Base-by-base conservation (phyloP, 106 monocot genomes). In the Gastrodia elata region DNA sequence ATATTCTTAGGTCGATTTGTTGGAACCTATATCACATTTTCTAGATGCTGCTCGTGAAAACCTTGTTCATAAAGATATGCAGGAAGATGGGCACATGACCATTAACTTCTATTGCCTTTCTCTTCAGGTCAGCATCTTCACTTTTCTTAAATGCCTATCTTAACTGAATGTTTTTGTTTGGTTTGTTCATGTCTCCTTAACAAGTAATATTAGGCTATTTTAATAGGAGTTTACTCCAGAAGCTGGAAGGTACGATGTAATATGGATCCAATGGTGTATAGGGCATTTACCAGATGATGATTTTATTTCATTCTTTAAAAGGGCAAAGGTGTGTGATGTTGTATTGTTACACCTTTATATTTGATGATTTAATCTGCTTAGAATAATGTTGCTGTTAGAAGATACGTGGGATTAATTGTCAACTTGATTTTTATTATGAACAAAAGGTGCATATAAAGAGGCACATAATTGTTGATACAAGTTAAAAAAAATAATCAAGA, bases 261-360 rank as follows among this genome's bases (percentile, higher is more conserved):
- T 98, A 80, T 98, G 97, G 97, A 46, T 98, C 24, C 97, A 98
- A 52, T 98, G 97, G 97, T 98, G 97, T 74, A 91, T 98, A 59
- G 97, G 97, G 36, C 91, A 93, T 42, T 88, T 98, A 71, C 70
- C 93, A 28, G 97, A 98, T 88, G 90, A 88, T 78, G 97, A 98
- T 70, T 98, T 98, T 71, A 42, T 98, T 32, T 79, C 90, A 40
- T 98, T 98, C 81, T 98, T 98, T 74, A 93, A 87, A 39, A 73
- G 93, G 74, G 97, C 97, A 38, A 93, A 93, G 93, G 97, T 91
- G 75, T 43, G 64, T 22, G 46, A 28, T 11, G 34, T 6, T 34
- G 72, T 35, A 34, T 44, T 72, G 13, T 46, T 49, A 18, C 11
- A 15, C 49, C 7, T 1, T 72, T 72, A 14, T 52, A 67, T 35